These are phyloP conservation scores for Globisporangium alternatum DNA, from an alignment of 352 stramenopile genomes.

Conservation along the genomic window DNA sequence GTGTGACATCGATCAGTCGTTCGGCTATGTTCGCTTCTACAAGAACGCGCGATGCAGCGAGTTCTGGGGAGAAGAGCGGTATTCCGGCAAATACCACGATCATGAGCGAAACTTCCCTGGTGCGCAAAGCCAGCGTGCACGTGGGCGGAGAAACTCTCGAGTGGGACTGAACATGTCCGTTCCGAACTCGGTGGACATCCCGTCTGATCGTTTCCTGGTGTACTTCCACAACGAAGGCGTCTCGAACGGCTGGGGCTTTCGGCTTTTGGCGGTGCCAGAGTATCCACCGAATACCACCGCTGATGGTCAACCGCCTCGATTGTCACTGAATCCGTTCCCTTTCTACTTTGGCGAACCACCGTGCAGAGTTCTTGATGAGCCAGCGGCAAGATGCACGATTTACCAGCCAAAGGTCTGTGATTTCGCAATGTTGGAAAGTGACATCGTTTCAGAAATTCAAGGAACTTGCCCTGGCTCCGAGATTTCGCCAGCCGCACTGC, in stretches of 20 bases:
- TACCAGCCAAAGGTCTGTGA: conserved; percentile 51
- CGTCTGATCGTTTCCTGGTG: conserved; percentile 64
- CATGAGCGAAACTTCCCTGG: conserved; percentile 73
- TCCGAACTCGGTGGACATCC: conserved; percentile 52
- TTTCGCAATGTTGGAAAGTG: conserved; percentile 44
- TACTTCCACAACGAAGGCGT: conserved; percentile 65
- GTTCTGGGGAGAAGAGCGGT: conserved; percentile 67
- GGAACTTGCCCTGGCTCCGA: conserved; percentile 33
- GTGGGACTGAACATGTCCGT: conserved; percentile 3
- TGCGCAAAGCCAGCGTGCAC: conserved; percentile 51
- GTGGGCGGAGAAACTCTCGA: conserved; percentile 26
- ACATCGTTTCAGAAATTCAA: conserved; percentile 53
- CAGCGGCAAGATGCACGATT: conserved; percentile 59
- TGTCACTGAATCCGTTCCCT: conserved; percentile 48
- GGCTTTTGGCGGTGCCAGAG: conserved; percentile 49
- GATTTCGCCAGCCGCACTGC: conserved; percentile 20
- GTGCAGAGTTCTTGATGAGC: conserved; percentile 38
- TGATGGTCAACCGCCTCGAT: neutral
- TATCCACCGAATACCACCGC: conserved; percentile 20
- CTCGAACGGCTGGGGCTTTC: conserved; percentile 66
- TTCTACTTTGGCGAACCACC: conserved; percentile 74
- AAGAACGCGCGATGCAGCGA: conserved; percentile 66
- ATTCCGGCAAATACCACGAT: conserved; percentile 71
- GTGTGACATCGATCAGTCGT: conserved; percentile 58
- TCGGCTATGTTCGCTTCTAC: conserved; percentile 69